Evolutionary conservation across 2,329 filamentous ascomycete genomes (phyloP), one percentile per base, ranked within the genome.

Genomic region (Orbilia blumenaviensis): DNA sequence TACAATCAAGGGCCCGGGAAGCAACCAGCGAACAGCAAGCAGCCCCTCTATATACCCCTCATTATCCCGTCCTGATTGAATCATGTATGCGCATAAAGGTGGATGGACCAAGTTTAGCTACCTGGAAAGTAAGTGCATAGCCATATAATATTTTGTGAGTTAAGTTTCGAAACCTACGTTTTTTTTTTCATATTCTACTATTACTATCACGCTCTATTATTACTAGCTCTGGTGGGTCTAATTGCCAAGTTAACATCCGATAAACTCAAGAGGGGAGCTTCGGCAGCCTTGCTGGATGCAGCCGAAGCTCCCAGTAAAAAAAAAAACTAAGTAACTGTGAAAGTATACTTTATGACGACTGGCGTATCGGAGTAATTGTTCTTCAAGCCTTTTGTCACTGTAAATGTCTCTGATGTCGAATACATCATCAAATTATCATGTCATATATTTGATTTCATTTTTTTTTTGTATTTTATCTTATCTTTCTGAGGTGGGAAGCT

Each of bases 221-320:
- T 41, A 41, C 32, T 34, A 34, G 8, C 14, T 9, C 32, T 34
- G 27, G 48, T 32, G 27, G 27, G 27, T 4, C 44, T 21, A 46
- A 16, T 21, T 4, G 21, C 41, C n/a, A n/a, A n/a, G 42, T 23
- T 46, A 46, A 46, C n/a, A 46, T 21, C 21, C 36, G 36, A 41
- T 46, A 16, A 14, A 46, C 29, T 34, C 14, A 14, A n/a, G 36
- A 23, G 8, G 48, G 48, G 34, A 54, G 48, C 27, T 54, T 34
- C 48, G 27, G 48, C 48, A 54, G 48, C 48, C 34, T 54, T 54
- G 34, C 48, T 18, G 18, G 16, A 32, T 54, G 48, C 48, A 54
- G 27, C 48, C 27, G 27, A 8, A 21, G n/a, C 25, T 7, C 27
- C 27, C 14, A 54, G 2, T 54, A 10, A 44, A 44, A 6, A 21